A percentile compares a stretch with the other conserved stretches of the same genome.
Evolutionary conservation across 108 stramenopile species (phyloP).

Genomic region (Ochromonas danica): DNA sequence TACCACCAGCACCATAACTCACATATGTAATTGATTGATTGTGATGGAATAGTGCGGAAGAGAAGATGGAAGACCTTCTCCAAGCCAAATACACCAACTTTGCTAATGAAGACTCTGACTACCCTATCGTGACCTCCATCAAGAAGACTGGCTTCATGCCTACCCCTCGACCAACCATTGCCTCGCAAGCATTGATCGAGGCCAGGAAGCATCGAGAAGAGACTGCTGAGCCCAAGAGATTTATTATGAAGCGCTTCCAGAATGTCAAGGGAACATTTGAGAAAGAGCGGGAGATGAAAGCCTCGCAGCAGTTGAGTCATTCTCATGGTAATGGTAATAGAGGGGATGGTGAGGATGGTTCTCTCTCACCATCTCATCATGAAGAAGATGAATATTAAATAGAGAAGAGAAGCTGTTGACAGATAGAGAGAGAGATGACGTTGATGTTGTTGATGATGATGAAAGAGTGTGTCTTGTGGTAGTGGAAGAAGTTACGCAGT

Average conservation of each 20-base stretch:
- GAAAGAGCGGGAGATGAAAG: not conserved
- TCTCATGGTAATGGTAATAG: too few relatives aligned
- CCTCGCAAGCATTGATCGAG: not conserved
- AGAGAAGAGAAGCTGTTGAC: too few relatives aligned
- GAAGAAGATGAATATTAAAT: too few relatives aligned
- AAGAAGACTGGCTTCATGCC: constrained; percentile 11
- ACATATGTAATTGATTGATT: too few relatives aligned
- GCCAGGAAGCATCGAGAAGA: not conserved
- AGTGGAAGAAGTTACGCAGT: too few relatives aligned
- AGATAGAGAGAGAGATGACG: too few relatives aligned
- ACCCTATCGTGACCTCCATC: constrained; percentile 2
- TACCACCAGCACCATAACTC: too few relatives aligned
- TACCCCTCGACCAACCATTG: not conserved
- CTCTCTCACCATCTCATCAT: too few relatives aligned
- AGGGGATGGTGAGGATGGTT: too few relatives aligned
- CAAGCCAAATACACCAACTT: constrained; percentile 36
- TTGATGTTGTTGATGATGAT: too few relatives aligned
- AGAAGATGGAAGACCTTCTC: constrained; percentile 20
- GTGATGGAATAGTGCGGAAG: constrained; percentile 28
- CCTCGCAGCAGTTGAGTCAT: too few relatives aligned
- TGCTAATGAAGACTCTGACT: constrained; percentile 24
- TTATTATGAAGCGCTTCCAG: constrained; percentile 33
- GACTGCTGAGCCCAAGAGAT: not conserved
- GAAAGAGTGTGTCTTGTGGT: too few relatives aligned
- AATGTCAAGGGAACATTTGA: constrained; percentile 9